Percentiles rank a stretch among this genome's conserved stretches.
Evolutionary conservation across 2,329 filamentous ascomycete genomes (phyloP).

Genomic region (Fusarium heterosporum): DNA sequence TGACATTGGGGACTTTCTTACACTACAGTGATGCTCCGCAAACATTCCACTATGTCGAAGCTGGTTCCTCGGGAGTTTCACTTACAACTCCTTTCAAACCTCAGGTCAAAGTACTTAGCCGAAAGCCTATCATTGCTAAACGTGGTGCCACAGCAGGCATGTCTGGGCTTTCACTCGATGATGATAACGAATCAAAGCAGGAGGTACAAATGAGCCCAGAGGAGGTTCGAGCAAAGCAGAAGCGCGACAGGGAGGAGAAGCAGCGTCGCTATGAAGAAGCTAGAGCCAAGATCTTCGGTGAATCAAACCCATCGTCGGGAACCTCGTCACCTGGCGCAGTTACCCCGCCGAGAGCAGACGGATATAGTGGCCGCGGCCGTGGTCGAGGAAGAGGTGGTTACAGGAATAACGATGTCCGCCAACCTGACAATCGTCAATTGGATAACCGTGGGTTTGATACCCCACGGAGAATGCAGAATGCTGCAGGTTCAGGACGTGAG

Average conservation of each 20-base stretch:
- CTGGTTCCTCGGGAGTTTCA: constrained; percentile 67
- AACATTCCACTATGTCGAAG: constrained; percentile 80
- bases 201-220: constrained; percentile 75
- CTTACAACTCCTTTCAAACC: constrained; percentile 77
- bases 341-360: constrained; percentile 64
- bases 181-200: constrained; percentile 71
- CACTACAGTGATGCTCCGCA: constrained; percentile 75
- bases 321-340: constrained; percentile 71
- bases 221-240: constrained; percentile 81
- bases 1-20: constrained; percentile 7
- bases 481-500: constrained; percentile 61
- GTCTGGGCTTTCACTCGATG: constrained; percentile 58
- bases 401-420: constrained; percentile 47
- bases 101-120: constrained; percentile 84
- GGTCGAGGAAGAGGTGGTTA: constrained; percentile 59
- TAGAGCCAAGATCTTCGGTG: constrained; percentile 87
- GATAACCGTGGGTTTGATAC: constrained; percentile 49
- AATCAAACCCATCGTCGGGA: constrained; percentile 64
- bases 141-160: constrained; percentile 65
- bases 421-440: constrained; percentile 50
- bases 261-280: constrained; percentile 91
- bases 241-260: constrained; percentile 87
- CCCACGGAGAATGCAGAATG: constrained; percentile 44
- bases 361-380: constrained; percentile 56
- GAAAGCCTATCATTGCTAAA: constrained; percentile 77